A percentile compares a stretch with the other conserved stretches of the same genome.
phyloP scores from a whole-genome alignment of 2,329 filamentous ascomycete species.

The Fusarium redolens region DNA sequence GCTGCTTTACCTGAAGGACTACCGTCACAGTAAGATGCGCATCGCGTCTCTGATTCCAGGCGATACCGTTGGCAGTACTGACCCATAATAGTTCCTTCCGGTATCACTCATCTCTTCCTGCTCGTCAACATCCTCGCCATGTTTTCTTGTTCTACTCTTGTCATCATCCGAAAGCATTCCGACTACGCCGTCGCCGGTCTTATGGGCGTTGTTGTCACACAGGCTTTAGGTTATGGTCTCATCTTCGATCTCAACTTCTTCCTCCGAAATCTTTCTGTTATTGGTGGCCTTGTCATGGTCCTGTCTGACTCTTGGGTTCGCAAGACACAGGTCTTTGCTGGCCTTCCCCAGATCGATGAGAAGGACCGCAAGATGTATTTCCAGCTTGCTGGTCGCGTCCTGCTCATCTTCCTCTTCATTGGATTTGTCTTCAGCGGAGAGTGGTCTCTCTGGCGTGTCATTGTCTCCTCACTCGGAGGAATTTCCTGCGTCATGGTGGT shows the following conservation, averaged over 20 bases:
- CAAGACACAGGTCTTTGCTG: constrained; percentile 96
- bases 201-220: constrained; percentile 88
- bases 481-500: constrained; percentile 98
- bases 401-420: constrained; percentile 97
- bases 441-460: constrained; percentile 89
- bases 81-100: constrained; percentile 76
- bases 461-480: constrained; percentile 86
- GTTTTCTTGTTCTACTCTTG: constrained; percentile 81
- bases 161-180: constrained; percentile 92
- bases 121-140: constrained; percentile 91
- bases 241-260: constrained; percentile 99
- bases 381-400: constrained; percentile 93
- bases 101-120: constrained; percentile 93
- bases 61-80: constrained; percentile 13
- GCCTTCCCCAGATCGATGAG: constrained; percentile 92
- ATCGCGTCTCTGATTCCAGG: not conserved
- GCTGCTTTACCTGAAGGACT: constrained; percentile 90
- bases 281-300: constrained; percentile 97
- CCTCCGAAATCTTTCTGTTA: constrained; percentile 96
- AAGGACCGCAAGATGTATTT: constrained; percentile 99
- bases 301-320: constrained; percentile 97
- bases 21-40: constrained; percentile 82
- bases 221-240: constrained; percentile 95
- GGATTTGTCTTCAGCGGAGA: constrained; percentile 96
- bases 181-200: constrained; percentile 93